These are phyloP conservation scores for Daedaleopsis nitida DNA, from an alignment of 768 basidiomycete genomes.

Conservation along the genomic window DNA sequence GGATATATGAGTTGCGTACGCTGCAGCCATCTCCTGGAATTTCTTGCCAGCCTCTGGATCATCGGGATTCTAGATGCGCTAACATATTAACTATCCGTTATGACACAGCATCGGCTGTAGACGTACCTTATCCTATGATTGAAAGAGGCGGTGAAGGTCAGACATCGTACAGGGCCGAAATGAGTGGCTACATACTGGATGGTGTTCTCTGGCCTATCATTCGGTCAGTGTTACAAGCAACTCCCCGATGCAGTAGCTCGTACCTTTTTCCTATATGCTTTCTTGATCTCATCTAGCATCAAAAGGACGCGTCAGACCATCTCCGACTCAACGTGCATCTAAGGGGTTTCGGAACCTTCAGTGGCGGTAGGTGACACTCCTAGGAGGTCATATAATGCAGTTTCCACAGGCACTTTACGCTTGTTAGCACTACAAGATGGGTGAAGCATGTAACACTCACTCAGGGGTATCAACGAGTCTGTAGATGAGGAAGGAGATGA, in stretches of 20 bases:
- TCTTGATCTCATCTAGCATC: conserved; percentile 79
- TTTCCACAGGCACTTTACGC: conserved; percentile 67
- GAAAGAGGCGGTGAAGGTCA: background rate
- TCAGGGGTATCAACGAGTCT: background rate
- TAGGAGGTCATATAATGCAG: conserved; percentile 84
- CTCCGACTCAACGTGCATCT: background rate
- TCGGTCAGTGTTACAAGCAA: conserved; percentile 18
- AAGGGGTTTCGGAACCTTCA: conserved; percentile 53
- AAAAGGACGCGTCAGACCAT: conserved; percentile 17
- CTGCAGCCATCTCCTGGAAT: conserved; percentile 89
- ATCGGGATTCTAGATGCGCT: conserved; percentile 72
- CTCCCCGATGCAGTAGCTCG: conserved; percentile 7
- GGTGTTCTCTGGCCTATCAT: conserved; percentile 78
- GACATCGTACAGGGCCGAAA: background rate
- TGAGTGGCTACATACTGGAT: conserved; percentile 62
- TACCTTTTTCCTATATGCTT: conserved; percentile 92
- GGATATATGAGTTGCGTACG: conserved; percentile 50
- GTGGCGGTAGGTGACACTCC: conserved; percentile 70
- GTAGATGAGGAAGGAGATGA: background rate
- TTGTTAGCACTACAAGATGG: background rate
- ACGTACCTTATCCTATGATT: conserved; percentile 68
- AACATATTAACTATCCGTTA: background rate
- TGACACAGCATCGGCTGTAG: background rate
- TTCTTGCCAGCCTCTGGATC: conserved; percentile 80
- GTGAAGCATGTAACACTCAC: background rate